phyloP scores from a whole-genome alignment of 202 grass and related monocot species.

The Schoenoplectus triqueter region DNA sequence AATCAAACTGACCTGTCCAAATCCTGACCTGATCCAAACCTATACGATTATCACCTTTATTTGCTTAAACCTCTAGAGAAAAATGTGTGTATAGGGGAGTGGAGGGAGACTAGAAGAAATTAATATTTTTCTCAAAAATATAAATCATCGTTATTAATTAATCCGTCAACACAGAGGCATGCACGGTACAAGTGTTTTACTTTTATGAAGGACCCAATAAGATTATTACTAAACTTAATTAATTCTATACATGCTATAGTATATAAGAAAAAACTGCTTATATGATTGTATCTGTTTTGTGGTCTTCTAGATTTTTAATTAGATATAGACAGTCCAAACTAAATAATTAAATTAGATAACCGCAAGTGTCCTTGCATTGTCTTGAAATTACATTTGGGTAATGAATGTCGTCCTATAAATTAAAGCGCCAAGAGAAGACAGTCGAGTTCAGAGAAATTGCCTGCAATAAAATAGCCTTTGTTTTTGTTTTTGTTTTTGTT shows the following conservation, averaged over 20 bases:
- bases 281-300: not conserved
- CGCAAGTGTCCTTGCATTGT: not conserved
- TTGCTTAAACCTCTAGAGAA: too few relatives aligned
- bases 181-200: too few relatives aligned
- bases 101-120: too few relatives aligned
- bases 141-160: too few relatives aligned
- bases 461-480: not conserved
- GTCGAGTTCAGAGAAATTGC: not conserved
- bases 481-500: not conserved
- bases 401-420: not conserved
- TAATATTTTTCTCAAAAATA: too few relatives aligned
- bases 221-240: too few relatives aligned
- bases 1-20: too few relatives aligned
- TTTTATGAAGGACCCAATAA: too few relatives aligned
- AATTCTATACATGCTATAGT: not conserved
- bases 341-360: not conserved
- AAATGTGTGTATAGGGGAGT: too few relatives aligned
- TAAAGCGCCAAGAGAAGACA: not conserved
- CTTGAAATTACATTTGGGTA: not conserved
- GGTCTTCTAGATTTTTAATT: not conserved
- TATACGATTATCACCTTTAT: too few relatives aligned
- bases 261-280: not conserved
- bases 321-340: not conserved
- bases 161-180: too few relatives aligned
- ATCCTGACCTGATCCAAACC: too few relatives aligned